Evolutionary conservation across 225 moss, liverwort and hornwort genomes (phyloP).

Genomic region (Bryum argenteum): DNA sequence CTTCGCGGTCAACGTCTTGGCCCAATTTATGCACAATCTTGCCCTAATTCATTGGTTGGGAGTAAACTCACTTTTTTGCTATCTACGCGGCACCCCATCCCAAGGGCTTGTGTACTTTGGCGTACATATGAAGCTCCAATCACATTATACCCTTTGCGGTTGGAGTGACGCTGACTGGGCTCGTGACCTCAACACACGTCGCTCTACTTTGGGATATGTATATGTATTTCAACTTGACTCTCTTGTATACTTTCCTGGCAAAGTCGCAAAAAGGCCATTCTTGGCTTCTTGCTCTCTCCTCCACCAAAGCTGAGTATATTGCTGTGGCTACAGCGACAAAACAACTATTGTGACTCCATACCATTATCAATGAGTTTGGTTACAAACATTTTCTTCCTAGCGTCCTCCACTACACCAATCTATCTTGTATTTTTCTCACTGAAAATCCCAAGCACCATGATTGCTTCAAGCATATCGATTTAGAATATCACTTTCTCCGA

Average conservation of each 20-base stretch:
- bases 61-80: neutral
- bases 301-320: neutral
- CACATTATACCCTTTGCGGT: neutral
- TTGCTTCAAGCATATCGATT: neutral
- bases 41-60: neutral
- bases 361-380: neutral
- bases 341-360: neutral
- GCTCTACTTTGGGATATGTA: neutral
- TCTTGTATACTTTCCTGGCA: neutral
- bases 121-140: neutral
- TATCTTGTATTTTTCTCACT: neutral
- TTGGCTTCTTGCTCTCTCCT: neutral
- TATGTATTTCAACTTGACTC: neutral
- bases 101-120: neutral
- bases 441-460: slow-evolving; percentile 1
- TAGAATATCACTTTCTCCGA: neutral
- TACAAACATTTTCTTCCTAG: neutral
- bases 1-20: neutral
- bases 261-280: neutral
- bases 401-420: neutral
- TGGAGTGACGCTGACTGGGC: neutral
- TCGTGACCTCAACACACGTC: neutral
- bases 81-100: neutral
- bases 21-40: too few relatives aligned
- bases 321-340: neutral